A percentile compares a stretch with the other conserved stretches of the same genome.
Evolutionary conservation across 2,329 filamentous ascomycete species (phyloP).

Genomic region (Cytospora mali): DNA sequence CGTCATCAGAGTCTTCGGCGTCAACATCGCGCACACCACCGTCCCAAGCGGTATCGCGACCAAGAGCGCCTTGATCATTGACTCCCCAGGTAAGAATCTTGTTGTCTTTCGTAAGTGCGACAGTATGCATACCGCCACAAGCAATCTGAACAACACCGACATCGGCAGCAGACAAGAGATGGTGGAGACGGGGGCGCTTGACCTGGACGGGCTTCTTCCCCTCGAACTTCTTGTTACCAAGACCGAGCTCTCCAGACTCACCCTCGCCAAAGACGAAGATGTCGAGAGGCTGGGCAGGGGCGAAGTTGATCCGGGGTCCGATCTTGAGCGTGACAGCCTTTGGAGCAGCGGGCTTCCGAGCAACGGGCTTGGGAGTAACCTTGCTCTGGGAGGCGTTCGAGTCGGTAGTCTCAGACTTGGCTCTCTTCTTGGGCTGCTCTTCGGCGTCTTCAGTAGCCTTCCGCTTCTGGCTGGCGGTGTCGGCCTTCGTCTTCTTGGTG

Average conservation of each 20-base stretch:
- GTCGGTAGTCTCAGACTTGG: neutral
- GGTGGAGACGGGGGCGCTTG: slow-evolving; percentile 72
- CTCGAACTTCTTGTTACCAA: slow-evolving; percentile 65
- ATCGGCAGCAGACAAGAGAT: slow-evolving; percentile 55
- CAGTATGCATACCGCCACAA: slow-evolving; percentile 80
- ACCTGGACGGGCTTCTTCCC: slow-evolving; percentile 68
- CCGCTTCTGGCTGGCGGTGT: slow-evolving; percentile 4
- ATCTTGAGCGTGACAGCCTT: neutral
- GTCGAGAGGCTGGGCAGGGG: slow-evolving; percentile 66
- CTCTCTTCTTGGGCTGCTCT: slow-evolving; percentile 3
- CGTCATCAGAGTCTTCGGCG: slow-evolving; percentile 43
- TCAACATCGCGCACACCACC: slow-evolving; percentile 61
- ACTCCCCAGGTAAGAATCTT: slow-evolving; percentile 86
- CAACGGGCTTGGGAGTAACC: neutral
- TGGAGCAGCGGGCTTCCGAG: neutral
- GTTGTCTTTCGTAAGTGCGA: slow-evolving; percentile 77
- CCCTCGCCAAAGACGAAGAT: slow-evolving; percentile 83
- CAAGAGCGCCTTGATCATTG: slow-evolving; percentile 81
- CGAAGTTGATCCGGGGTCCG: slow-evolving; percentile 57
- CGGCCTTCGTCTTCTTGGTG: slow-evolving; percentile 12
- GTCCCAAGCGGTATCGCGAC: slow-evolving; percentile 68
- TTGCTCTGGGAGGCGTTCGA: neutral
- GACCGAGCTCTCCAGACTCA: slow-evolving; percentile 75
- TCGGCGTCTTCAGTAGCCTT: slow-evolving; percentile 4
- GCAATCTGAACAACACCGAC: slow-evolving; percentile 74